Percentiles rank a stretch among this genome's conserved stretches.
Evolutionary conservation across 345 rosid species (phyloP).

Genomic region (Lumnitzera racemosa): DNA sequence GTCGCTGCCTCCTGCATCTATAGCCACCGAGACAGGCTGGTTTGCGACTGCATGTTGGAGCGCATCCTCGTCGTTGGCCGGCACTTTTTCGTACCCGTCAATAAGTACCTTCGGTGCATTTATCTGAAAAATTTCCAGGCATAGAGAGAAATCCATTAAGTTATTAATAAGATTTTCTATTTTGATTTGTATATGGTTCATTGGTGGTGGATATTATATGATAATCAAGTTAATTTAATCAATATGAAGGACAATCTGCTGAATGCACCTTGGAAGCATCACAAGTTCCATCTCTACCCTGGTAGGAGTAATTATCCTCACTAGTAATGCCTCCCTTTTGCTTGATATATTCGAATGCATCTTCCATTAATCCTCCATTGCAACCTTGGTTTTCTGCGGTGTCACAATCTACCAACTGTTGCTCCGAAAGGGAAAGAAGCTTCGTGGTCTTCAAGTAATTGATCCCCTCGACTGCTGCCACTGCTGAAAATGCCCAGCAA

Average conservation of each 20-base stretch:
- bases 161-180: not conserved
- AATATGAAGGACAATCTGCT: too few species aligned
- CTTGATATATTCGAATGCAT: slow-evolving; percentile 33
- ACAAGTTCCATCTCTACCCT: slow-evolving; percentile 27
- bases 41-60: slow-evolving; percentile 29
- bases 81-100: slow-evolving; percentile 38
- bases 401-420: slow-evolving; percentile 44
- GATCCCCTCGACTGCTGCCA: slow-evolving; percentile 39
- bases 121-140: slow-evolving; percentile 11
- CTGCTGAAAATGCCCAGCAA: slow-evolving; percentile 48
- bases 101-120: slow-evolving; percentile 26
- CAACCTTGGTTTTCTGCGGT: slow-evolving; percentile 35
- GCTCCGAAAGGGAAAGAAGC: slow-evolving; percentile 34
- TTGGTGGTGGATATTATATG: too few species aligned
- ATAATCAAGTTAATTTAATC: too few species aligned
- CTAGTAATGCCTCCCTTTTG: slow-evolving; percentile 29
- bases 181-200: too few species aligned
- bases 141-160: too few species aligned
- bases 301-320: slow-evolving; percentile 31
- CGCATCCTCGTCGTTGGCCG: slow-evolving; percentile 29
- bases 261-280: slow-evolving; percentile 17
- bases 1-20: slow-evolving; percentile 38
- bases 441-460: slow-evolving; percentile 29
- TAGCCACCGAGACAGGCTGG: slow-evolving; percentile 38
- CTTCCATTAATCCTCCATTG: slow-evolving; percentile 44